Base-by-base conservation (phyloP, 345 rosid species). In the Sapria himalayana region DNA sequence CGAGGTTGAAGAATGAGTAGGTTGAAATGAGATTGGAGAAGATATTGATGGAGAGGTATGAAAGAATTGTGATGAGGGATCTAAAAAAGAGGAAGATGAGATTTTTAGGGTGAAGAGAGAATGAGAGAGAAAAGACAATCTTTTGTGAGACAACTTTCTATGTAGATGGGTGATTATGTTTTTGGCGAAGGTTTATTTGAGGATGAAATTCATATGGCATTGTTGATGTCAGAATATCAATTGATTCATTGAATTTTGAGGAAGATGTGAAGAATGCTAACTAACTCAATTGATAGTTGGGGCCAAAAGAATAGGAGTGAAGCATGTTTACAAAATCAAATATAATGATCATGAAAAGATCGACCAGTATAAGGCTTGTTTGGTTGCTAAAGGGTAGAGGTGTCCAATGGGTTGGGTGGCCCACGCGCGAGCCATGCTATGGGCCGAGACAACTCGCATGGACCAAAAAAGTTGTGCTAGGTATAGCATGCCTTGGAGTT, bases 241-340 rank as follows among this genome's bases (percentile, higher is more conserved):
- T 24, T 15, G 21, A n/a, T n/a, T n/a, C n/a, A n/a, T n/a, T n/a
- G n/a, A n/a, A 2, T 2, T 5, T 18, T 9, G 23, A 37, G 13
- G 15, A 37, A 7, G 18, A 18, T 5, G 41, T 37, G 11, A 37
- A 37, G 7, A 9, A 18, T 37, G 24, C 41, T n/a, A n/a, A n/a
- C n/a, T n/a, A n/a, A 22, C 44, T 40, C 10, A 4, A n/a, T 18
- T 22, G 7, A 5, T 3, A 1, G 11, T 10, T 13, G 27, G 10
- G 1, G 22, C 19, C 15, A 12, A 39, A 4, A 15, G 9, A 0
- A 39, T 39, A 19, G 24, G 43, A 14, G 25, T 39, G 13, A 39
- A 39, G 5, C 22, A 17, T 22, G 43, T 38, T 7, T 38, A 38
- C 42, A 38, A 38, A 9, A 38, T 15, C 7, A 38, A 39, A 15